Base-by-base conservation (phyloP, 2,329 filamentous ascomycete species). In the Neoascochyta sp. region DNA sequence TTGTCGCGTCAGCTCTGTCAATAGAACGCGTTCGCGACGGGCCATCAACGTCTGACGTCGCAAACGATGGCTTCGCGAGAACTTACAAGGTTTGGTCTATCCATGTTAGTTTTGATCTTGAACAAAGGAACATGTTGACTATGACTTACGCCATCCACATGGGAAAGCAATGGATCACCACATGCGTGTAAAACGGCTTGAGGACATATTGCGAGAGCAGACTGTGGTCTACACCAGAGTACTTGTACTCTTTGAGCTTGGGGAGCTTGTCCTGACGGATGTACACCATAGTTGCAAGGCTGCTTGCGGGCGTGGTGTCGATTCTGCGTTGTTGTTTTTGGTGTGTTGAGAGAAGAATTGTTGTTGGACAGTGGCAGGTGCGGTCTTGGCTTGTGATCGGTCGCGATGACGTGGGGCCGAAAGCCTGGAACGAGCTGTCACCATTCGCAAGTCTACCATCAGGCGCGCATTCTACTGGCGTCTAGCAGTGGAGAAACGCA, bases 181-280 rank as follows among this genome's bases (percentile, higher is more conserved):
- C 75, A 67, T 94, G 82, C 57, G 81, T 93, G 73, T 96, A 98
- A 68, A 96, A 98, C 6, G 92, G 92, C 74, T 98, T 96, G 54
- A 98, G 72, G 45, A 98, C 78, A 70, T 95, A 96, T 64, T 83
- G 86, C 45, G 89, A 95, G 22, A 87, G 74, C 40, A 95, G 72
- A 37, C 88, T 95, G 64, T 85, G 85, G 67, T 98, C 92, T 54
- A 96, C 85, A 34, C 79, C 78, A 22, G 84, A 86, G 74, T 98
- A 98, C 68, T 94, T 92, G 80, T 98, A 98, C 66, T 89, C 77
- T 65, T 85, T 86, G 52, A 98, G 80, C 62, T 86, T 86, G 21
- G 83, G 80, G 43, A 98, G 81, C 68, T 86, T 81, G 57, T 89
- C 81, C 67, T 95, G 86, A 47, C 92, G 86, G 39, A 98, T 88